Evolutionary conservation across 1,284 basidiomycete genomes (phyloP).

Genomic region (Baeospora myosura): DNA sequence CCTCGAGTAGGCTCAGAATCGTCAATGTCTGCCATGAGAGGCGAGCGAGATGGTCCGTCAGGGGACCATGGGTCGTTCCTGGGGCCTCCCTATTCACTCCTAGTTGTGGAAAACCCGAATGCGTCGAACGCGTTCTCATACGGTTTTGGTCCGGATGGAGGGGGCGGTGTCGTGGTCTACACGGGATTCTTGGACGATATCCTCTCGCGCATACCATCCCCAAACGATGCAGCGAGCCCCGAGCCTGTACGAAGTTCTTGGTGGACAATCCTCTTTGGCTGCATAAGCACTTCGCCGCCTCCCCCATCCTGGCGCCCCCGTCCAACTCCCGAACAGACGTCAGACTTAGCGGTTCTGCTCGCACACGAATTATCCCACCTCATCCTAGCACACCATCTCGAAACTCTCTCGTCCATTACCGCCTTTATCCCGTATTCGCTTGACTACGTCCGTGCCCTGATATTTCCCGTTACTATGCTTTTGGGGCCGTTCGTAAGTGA

Average conservation of each 20-base stretch:
- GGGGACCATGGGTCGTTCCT: conserved; percentile 54
- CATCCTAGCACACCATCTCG: conserved; percentile 81
- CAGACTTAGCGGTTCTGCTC: conserved; percentile 77
- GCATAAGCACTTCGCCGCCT: too few relatives aligned
- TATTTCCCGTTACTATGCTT: conserved; percentile 86
- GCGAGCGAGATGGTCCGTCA: conserved; percentile 30
- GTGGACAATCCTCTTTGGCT: conserved; percentile 43
- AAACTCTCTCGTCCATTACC: conserved; percentile 75
- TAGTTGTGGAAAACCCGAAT: conserved; percentile 77
- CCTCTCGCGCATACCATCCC: conserved; percentile 37
- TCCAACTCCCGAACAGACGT: conserved; percentile 73
- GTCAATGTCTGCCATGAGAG: conserved; percentile 35
- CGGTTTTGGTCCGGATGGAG: conserved; percentile 84
- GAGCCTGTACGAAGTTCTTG: conserved; percentile 33
- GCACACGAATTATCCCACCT: conserved; percentile 86
- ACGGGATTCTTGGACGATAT: conserved; percentile 83
- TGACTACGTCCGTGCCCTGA: conserved; percentile 66
- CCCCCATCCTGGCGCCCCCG: conserved; percentile 30
- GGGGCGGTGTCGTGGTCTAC: conserved; percentile 84
- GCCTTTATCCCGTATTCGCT: conserved; percentile 76
- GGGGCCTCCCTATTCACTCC: conserved; percentile 80
- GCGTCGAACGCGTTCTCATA: conserved; percentile 84
- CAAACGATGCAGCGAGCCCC: conserved; percentile 15
- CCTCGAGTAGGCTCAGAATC: conserved; percentile 66
- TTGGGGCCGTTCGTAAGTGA: conserved; percentile 89